A percentile compares a stretch with the other conserved stretches of the same genome.
Conservation (phyloP, 257 asterid species). For the Salvia hispanica region DNA sequence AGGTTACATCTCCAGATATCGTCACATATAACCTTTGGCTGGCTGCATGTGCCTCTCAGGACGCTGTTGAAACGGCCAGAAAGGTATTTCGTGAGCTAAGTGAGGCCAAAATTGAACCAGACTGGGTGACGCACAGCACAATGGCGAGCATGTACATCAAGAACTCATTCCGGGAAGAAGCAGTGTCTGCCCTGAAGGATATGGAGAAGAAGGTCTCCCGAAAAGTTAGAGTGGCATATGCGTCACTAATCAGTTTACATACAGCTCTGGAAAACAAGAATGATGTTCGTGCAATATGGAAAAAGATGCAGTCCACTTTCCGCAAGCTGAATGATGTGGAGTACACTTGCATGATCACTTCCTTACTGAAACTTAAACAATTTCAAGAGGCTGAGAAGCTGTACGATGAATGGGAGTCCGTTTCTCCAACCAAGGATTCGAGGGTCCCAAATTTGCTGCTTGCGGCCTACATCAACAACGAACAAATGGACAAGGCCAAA, state of each 20-base stretch:
- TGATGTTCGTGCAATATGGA: constrained; percentile 72
- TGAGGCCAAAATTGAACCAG: constrained; percentile 72
- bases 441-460: constrained; percentile 83
- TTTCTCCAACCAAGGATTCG: constrained; percentile 73
- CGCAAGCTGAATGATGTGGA: constrained; percentile 72
- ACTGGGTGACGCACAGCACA: constrained; percentile 92
- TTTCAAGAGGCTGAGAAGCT: constrained; percentile 68
- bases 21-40: constrained; percentile 83
- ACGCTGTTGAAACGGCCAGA: constrained; percentile 69
- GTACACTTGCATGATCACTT: constrained; percentile 74
- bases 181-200: constrained; percentile 63
- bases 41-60: constrained; percentile 66
- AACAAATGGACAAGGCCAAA: constrained; percentile 70
- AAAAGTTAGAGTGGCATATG: constrained; percentile 62
- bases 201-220: constrained; percentile 77
- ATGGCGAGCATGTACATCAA: constrained; percentile 76
- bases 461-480: constrained; percentile 64
- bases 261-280: constrained; percentile 54
- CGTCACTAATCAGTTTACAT: constrained; percentile 82
- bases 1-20: constrained; percentile 71
- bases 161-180: constrained; percentile 69
- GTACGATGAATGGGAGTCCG: constrained; percentile 80
- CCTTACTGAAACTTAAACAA: constrained; percentile 65
- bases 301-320: constrained; percentile 64
- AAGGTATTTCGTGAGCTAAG: constrained; percentile 57